Evolutionary conservation across 306 rosid species (phyloP).

Genomic region (Corylus avellana): DNA sequence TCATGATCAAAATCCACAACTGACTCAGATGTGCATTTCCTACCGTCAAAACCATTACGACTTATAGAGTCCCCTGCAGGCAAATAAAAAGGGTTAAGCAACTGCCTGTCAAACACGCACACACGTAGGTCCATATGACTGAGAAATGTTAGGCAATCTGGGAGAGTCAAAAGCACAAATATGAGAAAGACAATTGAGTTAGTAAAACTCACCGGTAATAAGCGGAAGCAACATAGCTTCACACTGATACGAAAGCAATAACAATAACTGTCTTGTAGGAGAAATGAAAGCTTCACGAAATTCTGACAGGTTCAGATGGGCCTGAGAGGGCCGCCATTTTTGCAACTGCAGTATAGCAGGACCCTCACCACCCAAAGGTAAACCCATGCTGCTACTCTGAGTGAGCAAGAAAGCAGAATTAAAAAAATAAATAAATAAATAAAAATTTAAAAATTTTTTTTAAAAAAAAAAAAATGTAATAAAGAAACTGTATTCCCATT

Average conservation of each 20-base stretch:
- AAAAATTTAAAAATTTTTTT: too few relatives aligned
- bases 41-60: conserved; percentile 32
- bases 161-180: conserved; percentile 11
- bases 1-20: conserved; percentile 35
- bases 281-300: conserved; percentile 85
- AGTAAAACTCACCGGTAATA: conserved; percentile 41
- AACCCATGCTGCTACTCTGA: conserved; percentile 59
- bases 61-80: conserved; percentile 52
- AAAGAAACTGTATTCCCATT: conserved; percentile 4
- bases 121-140: background rate
- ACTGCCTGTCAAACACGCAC: conserved; percentile 2
- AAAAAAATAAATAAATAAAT: background rate
- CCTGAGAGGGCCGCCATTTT: conserved; percentile 64
- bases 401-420: conserved; percentile 27
- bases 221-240: conserved; percentile 91
- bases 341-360: conserved; percentile 76
- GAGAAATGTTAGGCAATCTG: background rate
- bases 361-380: conserved; percentile 43
- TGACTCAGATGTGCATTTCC: conserved; percentile 51
- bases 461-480: conserved; percentile 11
- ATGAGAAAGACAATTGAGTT: conserved; percentile 4
- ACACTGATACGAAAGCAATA: conserved; percentile 60
- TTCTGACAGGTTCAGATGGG: conserved; percentile 58
- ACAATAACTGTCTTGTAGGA: conserved; percentile 68
- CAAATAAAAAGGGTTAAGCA: conserved; percentile 12